Percentiles rank a stretch among this genome's conserved stretches.
Evolutionary conservation across 2,329 filamentous ascomycete species (phyloP).

Genomic region (Aspergillus sp.): DNA sequence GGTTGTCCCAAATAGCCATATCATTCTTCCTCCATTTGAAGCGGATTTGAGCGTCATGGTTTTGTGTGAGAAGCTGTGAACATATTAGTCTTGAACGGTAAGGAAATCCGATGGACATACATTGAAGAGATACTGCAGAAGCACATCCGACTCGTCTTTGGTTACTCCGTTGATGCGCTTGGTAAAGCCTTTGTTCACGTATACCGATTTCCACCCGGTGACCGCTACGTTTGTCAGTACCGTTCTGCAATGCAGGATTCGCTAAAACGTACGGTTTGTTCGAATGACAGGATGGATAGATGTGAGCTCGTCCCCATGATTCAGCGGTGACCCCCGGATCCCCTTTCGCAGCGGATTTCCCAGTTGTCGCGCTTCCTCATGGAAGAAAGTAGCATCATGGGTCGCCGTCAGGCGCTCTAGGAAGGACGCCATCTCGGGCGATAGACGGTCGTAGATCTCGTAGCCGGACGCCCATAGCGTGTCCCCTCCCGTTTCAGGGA

Average conservation of each 20-base stretch:
- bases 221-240: conserved; percentile 40
- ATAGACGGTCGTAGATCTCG: conserved; percentile 65
- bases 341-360: conserved; percentile 41
- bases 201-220: conserved; percentile 62
- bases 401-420: conserved; percentile 60
- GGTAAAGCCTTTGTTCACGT: conserved; percentile 44
- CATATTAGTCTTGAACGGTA: not conserved
- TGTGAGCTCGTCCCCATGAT: conserved; percentile 52
- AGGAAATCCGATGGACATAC: conserved; percentile 16
- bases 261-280: conserved; percentile 49
- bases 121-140: conserved; percentile 45
- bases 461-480: conserved; percentile 69
- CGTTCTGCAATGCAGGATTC: not conserved
- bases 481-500: conserved; percentile 59
- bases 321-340: conserved; percentile 55
- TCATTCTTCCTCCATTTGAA: conserved; percentile 53
- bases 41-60: conserved; percentile 53
- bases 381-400: conserved; percentile 54
- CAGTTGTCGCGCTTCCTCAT: conserved; percentile 42
- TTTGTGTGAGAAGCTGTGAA: conserved; percentile 39
- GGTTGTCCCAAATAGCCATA: conserved; percentile 31
- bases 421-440: conserved; percentile 55
- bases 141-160: conserved; percentile 44
- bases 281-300: conserved; percentile 58
- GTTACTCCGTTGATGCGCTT: conserved; percentile 47